phyloP scores from a whole-genome alignment of 805 yeast genomes.

The Kodamaea neixiangensis region DNA sequence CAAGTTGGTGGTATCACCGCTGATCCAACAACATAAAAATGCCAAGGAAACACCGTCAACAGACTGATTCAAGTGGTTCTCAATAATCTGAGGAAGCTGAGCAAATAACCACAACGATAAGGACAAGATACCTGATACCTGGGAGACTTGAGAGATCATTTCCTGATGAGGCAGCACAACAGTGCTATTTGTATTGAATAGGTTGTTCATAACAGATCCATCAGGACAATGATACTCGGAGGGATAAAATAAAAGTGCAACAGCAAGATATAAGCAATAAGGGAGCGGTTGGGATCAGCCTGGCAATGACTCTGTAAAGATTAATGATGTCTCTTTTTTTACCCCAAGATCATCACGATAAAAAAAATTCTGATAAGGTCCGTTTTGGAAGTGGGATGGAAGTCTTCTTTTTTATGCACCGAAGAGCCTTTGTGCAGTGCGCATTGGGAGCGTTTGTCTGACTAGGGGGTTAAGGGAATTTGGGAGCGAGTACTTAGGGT shows the following conservation, averaged over 20 bases:
- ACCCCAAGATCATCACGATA: background rate
- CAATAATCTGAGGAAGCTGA: constrained; percentile 31
- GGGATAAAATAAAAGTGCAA: background rate
- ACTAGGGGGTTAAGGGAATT: background rate
- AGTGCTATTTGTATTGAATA: background rate
- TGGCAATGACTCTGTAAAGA: background rate
- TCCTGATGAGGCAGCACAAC: background rate
- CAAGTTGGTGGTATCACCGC: constrained; percentile 49
- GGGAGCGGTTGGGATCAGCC: background rate
- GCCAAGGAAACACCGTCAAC: constrained; percentile 36
- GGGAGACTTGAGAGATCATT: constrained; percentile 9
- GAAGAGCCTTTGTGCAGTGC: constrained; percentile 3
- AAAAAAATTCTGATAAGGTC: constrained; percentile 1
- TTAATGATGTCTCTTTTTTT: background rate
- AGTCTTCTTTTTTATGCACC: background rate
- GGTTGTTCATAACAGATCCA: background rate
- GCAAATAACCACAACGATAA: constrained; percentile 30
- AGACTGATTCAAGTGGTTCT: constrained; percentile 32
- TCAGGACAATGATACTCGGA: background rate
- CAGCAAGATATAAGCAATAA: background rate
- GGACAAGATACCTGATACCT: constrained; percentile 22
- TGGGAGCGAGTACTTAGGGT: background rate
- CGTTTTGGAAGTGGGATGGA: constrained; percentile 1
- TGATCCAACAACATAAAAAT: constrained; percentile 37
- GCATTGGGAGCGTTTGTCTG: background rate